Evolutionary conservation across 1,139 yeast genomes (phyloP), one percentile per base, ranked within the genome.

Genomic region (Hansenula lynferdii): DNA sequence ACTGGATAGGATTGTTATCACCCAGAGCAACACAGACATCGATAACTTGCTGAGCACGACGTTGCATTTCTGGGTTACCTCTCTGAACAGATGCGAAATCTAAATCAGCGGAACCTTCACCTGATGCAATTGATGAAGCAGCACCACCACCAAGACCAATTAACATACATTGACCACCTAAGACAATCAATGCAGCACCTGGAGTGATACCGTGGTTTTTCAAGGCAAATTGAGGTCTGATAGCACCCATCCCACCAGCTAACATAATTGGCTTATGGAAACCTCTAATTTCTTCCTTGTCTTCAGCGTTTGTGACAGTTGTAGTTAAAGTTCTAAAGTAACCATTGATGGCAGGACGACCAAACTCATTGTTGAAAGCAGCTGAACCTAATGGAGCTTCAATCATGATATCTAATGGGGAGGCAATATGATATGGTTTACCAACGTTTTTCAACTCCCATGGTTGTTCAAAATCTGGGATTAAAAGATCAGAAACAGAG

Each of bases 111-210:
- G 95, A 85, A 37, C 95, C 96, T 62, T 89, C 97, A 55, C 97
- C 97, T 20, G 97, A 85, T 15, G 95, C 79, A 38, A 90, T 77
- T 9, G 96, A 86, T 7, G 98, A 92, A 9, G 98, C 98, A 35
- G 98, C 98, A 67, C 99, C 99, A 58, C 99, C 99, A 57, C 99
- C 99, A 43, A 92, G 75, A 57, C 99, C 99, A 65, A 94, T 92
- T 54, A 94, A 77, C 98, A 94, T 92, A n/a, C 90, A 85, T 54
- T 90, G 96, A 42, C 99, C 99, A 58, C 99, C 99, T 39, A 94
- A 77, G 21, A 94, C 98, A 58, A 94, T 86, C 49, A 94, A 72
- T 42, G 85, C 80, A 22, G 97, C 81, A 18, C 97, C 97, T 23
- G 97, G 95, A 5, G 96, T 86, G 50, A 94, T 89, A 46, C 77